Conservation (phyloP, 83 land plant species). For the Diphasiastrum complanatum region DNA sequence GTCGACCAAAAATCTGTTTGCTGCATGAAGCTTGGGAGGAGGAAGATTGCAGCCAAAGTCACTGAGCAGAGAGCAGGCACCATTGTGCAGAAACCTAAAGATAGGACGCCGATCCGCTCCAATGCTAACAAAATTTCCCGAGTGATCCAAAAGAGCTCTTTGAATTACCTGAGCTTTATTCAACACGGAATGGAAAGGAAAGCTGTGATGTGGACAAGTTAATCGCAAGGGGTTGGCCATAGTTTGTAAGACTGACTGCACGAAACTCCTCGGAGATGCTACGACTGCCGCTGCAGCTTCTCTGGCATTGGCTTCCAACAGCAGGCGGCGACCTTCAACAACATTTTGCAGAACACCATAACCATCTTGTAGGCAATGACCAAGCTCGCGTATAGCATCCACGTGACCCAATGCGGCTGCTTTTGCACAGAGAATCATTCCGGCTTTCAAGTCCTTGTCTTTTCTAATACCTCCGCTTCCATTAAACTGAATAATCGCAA, state of each 20-base stretch:
- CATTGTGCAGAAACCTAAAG: conserved; percentile 17
- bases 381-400: conserved; percentile 24
- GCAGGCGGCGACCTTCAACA: conserved; percentile 15
- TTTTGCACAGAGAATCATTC: conserved; percentile 21
- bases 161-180: too few species aligned
- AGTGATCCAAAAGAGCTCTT: too few species aligned
- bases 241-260: too few species aligned
- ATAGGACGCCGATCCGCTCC: conserved; percentile 17
- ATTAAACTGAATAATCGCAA: conserved; percentile 29
- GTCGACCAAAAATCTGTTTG: conserved; percentile 26
- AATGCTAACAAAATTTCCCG: too few species aligned
- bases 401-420: conserved; percentile 23
- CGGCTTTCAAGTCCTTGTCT: conserved; percentile 28
- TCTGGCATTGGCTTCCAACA: conserved; percentile 19
- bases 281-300: conserved; percentile 24
- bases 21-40: conserved; percentile 25
- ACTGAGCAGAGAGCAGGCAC: conserved; percentile 30
- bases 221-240: too few species aligned
- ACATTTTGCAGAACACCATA: conserved; percentile 19
- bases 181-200: too few species aligned
- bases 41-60: conserved; percentile 33
- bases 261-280: not conserved
- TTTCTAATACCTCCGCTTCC: conserved; percentile 27
- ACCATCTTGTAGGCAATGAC: conserved; percentile 26
- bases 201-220: too few species aligned